Base-by-base conservation (phyloP, 164 flowering plant species). In the Aristolochia fimbriata region DNA sequence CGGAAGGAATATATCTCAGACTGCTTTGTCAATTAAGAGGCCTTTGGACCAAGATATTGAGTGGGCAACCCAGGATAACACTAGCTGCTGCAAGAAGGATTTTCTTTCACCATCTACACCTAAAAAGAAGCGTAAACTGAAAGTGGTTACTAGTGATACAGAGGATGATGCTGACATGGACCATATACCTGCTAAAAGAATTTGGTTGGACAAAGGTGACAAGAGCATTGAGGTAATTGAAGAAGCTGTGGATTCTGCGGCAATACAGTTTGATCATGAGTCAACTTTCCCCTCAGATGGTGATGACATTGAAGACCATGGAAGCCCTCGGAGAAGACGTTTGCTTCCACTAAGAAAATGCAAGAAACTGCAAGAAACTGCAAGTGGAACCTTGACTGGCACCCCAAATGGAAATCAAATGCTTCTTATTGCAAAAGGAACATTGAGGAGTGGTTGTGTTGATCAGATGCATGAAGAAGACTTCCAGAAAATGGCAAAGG, bases 401-500 rank as follows among this genome's bases (percentile, higher is more conserved):
- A 20, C 43, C 24, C 23, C n/a, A 47, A 25, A 8, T 22, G 12
- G 12, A 16, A 30, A 48, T 2, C 21, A 20, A 8, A 10, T 9
- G 37, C 5, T 24, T 19, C 12, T 53, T 5, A 20, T 30, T 1
- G 30, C 21, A 23, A 23, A 48, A 23, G 20, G 15, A 22, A 20
- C 51, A 31, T 33, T 59, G 51, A 37, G 33, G 24, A 49, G 55
- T 60, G 59, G 22, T 63, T 57, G 62, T 47, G 68, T 73, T 59
- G 64, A 68, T 57, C 67, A 59, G 56, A 41, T 46, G 20, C 76
- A 76, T 50, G 81, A 73, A n/a, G 57, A 31, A 63, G 75, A 48
- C 16, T 20, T 11, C 71, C 75, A 20, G 77, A 66, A 15, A 74
- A 76, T 65, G 85, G 77, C 52, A 64, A 74, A 50, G 82, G 73